phyloP scores from a whole-genome alignment of 177 flowering plant genomes.

The Vitis hybrid region DNA sequence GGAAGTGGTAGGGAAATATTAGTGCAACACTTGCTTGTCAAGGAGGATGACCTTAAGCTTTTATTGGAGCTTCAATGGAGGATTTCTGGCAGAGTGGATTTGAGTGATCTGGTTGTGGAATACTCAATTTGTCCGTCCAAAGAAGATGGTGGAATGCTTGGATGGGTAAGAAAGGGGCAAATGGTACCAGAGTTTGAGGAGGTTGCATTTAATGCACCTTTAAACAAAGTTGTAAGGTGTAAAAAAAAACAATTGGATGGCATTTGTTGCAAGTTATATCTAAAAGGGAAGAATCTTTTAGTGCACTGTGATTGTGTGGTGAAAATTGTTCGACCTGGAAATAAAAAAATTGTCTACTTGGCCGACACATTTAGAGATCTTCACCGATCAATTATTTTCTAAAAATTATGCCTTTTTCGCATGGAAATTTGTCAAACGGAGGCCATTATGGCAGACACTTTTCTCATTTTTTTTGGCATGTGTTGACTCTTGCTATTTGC shows the following conservation, averaged over 20 bases:
- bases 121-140: conserved; percentile 86
- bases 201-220: conserved; percentile 78
- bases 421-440: too few relatives aligned
- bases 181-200: conserved; percentile 98
- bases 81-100: conserved; percentile 61
- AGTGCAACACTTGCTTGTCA: conserved; percentile 94
- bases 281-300: conserved; percentile 47
- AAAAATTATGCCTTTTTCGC: too few relatives aligned
- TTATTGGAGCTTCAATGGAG: conserved; percentile 60
- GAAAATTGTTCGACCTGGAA: too few relatives aligned
- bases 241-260: conserved; percentile 85
- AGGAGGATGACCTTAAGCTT: conserved; percentile 67
- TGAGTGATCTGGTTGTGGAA: conserved; percentile 86
- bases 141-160: conserved; percentile 89
- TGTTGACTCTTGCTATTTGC: too few relatives aligned
- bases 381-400: too few relatives aligned
- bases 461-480: too few relatives aligned
- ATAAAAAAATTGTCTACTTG: too few relatives aligned
- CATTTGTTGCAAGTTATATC: conserved; percentile 89
- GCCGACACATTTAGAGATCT: too few relatives aligned
- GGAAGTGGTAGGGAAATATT: conserved; percentile 60
- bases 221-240: conserved; percentile 71
- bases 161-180: conserved; percentile 91
- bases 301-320: too few relatives aligned
- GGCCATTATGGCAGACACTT: too few relatives aligned